Evolutionary conservation across 148 eudicot species (phyloP).

Genomic region (Chenopodium formosanum): DNA sequence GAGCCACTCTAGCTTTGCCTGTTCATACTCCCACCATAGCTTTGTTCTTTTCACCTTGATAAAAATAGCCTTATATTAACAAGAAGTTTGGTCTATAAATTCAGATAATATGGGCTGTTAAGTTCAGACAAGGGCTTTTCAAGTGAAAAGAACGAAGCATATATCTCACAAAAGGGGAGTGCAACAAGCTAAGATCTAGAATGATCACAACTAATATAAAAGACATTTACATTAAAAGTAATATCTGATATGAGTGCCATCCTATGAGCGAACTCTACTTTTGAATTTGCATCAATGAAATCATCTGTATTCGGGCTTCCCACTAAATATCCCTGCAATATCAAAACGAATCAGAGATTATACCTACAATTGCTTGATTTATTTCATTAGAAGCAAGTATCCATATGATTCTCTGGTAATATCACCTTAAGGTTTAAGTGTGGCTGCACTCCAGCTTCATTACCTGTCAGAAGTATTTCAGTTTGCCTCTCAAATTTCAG

Average conservation of each 20-base stretch:
- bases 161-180: neutral
- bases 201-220: neutral
- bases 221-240: conserved; percentile 35
- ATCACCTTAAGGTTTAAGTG: conserved; percentile 31
- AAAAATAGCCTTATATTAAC: neutral
- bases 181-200: conserved; percentile 3
- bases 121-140: neutral
- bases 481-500: neutral
- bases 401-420: neutral
- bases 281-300: conserved; percentile 40
- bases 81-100: no score
- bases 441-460: conserved; percentile 27
- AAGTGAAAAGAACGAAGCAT: neutral
- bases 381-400: neutral
- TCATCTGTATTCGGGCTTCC: conserved; percentile 53
- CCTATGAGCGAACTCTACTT: conserved; percentile 44
- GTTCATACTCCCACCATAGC: neutral
- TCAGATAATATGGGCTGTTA: neutral
- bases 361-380: neutral
- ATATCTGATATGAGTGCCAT: conserved; percentile 66
- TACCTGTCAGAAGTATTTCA: conserved; percentile 15
- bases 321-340: conserved; percentile 46
- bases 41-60: neutral
- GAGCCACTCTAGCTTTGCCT: neutral
- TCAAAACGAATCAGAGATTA: neutral